Base-by-base conservation (phyloP, 1,139 yeast genomes). In the Pichia sp. region DNA sequence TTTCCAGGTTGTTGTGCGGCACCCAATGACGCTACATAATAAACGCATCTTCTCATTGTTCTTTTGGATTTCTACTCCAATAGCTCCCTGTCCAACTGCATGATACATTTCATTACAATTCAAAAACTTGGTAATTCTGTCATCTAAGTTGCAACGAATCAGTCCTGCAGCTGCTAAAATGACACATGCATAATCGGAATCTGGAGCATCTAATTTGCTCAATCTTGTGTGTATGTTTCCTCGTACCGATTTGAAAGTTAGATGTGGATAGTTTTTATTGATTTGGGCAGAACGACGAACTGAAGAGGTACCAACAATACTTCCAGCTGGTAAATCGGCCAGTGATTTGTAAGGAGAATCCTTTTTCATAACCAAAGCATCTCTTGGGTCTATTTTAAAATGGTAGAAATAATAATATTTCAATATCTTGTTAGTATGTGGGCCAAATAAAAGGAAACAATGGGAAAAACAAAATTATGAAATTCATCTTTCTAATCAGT, bases 81-180 rank as follows among this genome's bases (percentile, higher is more conserved):
- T 74, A 0, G 98, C 98, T 60, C 99, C 99, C 74, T 93, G 99
- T 17, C 99, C 99, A 45, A 93, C 97, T 0, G 99, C 97, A 68
- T 93, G 89, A 69, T 85, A 88, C 96, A 93, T 89, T 57, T 86
- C 90, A 42, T 90, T 88, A n/a, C 84, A 79, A 60, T 85, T 83
- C 60, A 93, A 76, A 61, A 71, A 77, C 61, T 73, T 71, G 16
- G 90, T 81, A 66, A 93, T 91, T 70, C 98, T 78, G 59, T 81
- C 72, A 33, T 80, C 83, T 55, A 91, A 73, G 2, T 85, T 89
- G 48, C 87, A 73, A 61, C 99, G 80, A 43, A 80, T 75, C 58
- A 93, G 77, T 2, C 99, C 99, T 4, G 99, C 98, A 27, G 95
- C 87, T 0, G 99, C 99, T 58, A 93, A 76, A 57, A 93, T 81